Evolutionary conservation across 78 protist genomes (phyloP), one percentile per base, ranked within the genome.

Genomic region (Andalucia godoyi): DNA sequence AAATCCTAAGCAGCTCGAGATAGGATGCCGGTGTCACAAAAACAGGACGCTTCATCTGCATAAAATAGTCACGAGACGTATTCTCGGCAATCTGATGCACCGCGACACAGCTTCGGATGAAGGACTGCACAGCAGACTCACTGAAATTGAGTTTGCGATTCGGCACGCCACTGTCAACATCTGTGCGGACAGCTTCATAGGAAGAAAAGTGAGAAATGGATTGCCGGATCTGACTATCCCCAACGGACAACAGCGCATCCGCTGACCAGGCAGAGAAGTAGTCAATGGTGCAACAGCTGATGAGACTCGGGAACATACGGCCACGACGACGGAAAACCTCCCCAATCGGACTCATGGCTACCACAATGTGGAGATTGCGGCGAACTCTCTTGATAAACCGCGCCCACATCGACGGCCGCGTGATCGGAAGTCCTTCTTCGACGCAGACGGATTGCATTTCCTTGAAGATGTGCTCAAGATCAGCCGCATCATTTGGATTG

Each of bases 211-310:
- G 32, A n/a, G 50, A 45, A 45, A 18, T 45, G 50, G 50, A 45
- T 21, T 18, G 21, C 21, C n/a, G n/a, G 53, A 49, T 6, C 29
- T n/a, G 5, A 4, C 10, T 5, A 5, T 25, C 43, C 54, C 46
- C 71, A 15, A 66, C 71, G 33, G 71, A 49, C 46, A 30, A 8
- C 52, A 66, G 7, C 5, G 30, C 71, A 1, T 46, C 80, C 3
- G 27, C 0, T 9, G 92, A 80, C 92, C 92, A 86, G 34, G 50
- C 54, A 18, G 46, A 40, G 67, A 61, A 80, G 83, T 76, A 77
- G 67, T 84, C 89, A 58, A 84, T 54, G 32, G 81, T 51, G 50
- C 77, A 63, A 67, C 85, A 72, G 62, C 66, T 70, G 37, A 79
- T 34, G 5, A 84, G 69, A 10, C 79, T 43, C 13, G 90, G 90